Percentiles rank a stretch among this genome's conserved stretches.
Evolutionary conservation across 1,139 yeast genomes (phyloP).

Genomic region (Debaryomycetaceae sp.): DNA sequence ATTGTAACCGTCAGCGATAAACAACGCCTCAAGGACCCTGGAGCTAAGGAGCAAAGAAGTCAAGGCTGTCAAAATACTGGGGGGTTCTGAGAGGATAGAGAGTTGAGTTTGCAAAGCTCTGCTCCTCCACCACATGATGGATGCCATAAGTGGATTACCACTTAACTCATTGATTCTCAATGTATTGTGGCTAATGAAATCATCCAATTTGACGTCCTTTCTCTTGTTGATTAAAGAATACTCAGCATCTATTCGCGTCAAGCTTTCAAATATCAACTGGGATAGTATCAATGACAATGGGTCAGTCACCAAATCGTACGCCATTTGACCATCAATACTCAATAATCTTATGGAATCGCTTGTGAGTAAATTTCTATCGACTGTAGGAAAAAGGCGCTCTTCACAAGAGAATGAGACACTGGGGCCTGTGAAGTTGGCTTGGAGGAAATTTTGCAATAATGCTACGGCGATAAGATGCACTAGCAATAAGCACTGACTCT

Average conservation of each 20-base stretch:
- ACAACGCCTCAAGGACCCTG: constrained; percentile 25
- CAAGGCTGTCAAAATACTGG: constrained; percentile 41
- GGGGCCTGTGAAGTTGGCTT: constrained; percentile 85
- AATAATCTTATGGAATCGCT: constrained; percentile 36
- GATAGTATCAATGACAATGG: constrained; percentile 53
- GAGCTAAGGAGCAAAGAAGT: constrained; percentile 37
- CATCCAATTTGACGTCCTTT: constrained; percentile 16
- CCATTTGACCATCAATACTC: constrained; percentile 57
- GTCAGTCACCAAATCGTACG: constrained; percentile 56
- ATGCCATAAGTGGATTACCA: constrained; percentile 35
- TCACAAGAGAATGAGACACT: constrained; percentile 37
- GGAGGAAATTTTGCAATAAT: constrained; percentile 65
- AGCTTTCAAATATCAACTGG: constrained; percentile 47
- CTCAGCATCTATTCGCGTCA: constrained; percentile 31
- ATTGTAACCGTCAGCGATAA: constrained; percentile 18
- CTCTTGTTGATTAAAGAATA: constrained; percentile 23
- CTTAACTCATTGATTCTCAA: constrained; percentile 5
- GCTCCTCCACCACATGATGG: constrained; percentile 69
- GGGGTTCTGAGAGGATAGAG: constrained; percentile 58
- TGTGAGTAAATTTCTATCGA: constrained; percentile 28
- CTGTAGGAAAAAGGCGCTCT: constrained; percentile 28
- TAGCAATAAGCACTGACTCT: constrained; percentile 15
- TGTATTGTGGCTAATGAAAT: constrained; percentile 16
- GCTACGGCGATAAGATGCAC: constrained; percentile 49
- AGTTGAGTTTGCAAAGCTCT: constrained; percentile 62